phyloP scores from a whole-genome alignment of 345 rosid genomes.

The Trapa bicornis region DNA sequence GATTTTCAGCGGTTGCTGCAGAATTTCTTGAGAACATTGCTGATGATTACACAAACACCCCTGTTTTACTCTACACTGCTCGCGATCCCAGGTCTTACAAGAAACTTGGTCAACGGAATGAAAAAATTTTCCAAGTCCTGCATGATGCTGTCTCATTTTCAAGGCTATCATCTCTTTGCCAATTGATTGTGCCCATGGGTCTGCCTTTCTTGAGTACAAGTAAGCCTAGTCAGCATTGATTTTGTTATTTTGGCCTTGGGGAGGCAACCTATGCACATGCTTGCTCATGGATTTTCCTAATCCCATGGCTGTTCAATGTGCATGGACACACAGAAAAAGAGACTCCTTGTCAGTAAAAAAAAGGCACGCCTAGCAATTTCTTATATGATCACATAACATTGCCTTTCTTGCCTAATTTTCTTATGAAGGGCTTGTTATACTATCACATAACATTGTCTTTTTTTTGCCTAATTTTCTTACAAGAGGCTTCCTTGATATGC shows the following conservation, averaged over 20 bases:
- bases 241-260: background rate
- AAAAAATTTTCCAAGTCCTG: conserved; percentile 41
- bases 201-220: conserved; percentile 59
- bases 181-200: conserved; percentile 74
- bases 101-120: conserved; percentile 32
- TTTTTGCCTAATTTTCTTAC: background rate
- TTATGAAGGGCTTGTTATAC: background rate
- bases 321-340: too few relatives aligned
- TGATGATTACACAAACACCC: conserved; percentile 64
- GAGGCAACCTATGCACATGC: too few relatives aligned
- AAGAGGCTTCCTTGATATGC: background rate
- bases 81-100: conserved; percentile 41
- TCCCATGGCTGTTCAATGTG: too few relatives aligned
- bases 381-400: background rate
- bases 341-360: too few relatives aligned
- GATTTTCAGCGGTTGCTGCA: conserved; percentile 68
- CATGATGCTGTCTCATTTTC: conserved; percentile 83
- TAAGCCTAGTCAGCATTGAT: conserved; percentile 14
- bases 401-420: background rate
- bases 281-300: too few relatives aligned
- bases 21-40: conserved; percentile 75
- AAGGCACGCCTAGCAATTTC: background rate
- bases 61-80: conserved; percentile 59
- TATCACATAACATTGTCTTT: background rate
- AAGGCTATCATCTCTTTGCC: conserved; percentile 51